Base-by-base conservation (phyloP, 2,329 filamentous ascomycete genomes). In the Monosporascus sp. region DNA sequence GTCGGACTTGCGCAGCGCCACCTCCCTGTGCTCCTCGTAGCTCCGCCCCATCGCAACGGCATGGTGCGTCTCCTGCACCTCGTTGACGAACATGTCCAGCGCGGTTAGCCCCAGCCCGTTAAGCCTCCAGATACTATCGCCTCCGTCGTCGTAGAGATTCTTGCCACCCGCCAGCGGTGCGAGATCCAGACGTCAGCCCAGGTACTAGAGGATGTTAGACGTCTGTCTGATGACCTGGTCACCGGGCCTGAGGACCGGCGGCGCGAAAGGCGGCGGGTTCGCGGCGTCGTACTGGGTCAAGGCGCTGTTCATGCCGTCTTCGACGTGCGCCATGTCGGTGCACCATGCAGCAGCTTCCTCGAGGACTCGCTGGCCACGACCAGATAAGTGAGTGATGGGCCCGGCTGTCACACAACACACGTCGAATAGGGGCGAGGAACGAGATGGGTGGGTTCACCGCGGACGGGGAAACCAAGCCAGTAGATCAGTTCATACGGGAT, bases 51-150 rank as follows among this genome's bases (percentile, higher is more conserved):
- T 64, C 2, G 81, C 77, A 50, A 89, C 73, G 1, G 89, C 89
- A 63, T 93, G 89, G 67, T 93, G 89, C 24, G 81, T 83, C 61
- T 92, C 87, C 65, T 92, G 89, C 1, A 82, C 68, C 71, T 92
- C 89, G 59, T 86, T 85, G 62, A 80, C 81, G 47, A 92, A 68
- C 1, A 80, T 80, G 62, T 93, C 89, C 20, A 92, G 70, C 1
- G 86, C 85, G 3, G 88, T 91, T 54, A 91, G 70, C 0, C 79
- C 76, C 31, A 90, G 76, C 48, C 75, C 77, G 54, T 89, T 83
- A 57, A 90, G 73, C 52, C 79, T 77, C 57, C 80, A 85, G 47
- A 80, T 68, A 4, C 73, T 81, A 36, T 9, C 8, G 9, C 9
- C 27, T 31, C 27, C 3, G 27, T 11, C 27, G 11, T 72, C 68